A percentile compares a stretch with the other conserved stretches of the same genome.
Conservation (phyloP, 1,284 basidiomycete genomes). For the Boletellus dicymbophilus region DNA sequence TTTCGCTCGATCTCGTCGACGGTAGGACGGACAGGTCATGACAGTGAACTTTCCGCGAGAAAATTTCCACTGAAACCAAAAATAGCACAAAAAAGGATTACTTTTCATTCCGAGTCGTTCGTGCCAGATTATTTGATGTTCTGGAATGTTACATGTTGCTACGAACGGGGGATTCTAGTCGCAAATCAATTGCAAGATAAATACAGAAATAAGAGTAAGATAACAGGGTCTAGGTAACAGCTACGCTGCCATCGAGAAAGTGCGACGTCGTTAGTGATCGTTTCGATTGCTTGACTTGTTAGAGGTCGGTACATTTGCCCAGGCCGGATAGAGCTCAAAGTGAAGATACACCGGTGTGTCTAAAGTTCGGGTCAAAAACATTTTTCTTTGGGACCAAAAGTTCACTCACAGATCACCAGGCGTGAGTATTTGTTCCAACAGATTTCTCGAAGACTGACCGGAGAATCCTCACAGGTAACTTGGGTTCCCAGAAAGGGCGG, state of each 20-base stretch:
- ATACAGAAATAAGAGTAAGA: too few species aligned
- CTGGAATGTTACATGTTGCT: too few species aligned
- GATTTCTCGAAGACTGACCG: background rate
- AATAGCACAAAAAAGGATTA: too few species aligned
- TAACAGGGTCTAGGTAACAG: too few species aligned
- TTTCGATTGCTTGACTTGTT: background rate
- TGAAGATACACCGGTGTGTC: slow-evolving; percentile 45
- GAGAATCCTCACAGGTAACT: background rate
- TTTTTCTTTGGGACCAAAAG: background rate
- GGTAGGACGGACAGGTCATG: too few species aligned
- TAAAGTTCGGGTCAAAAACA: slow-evolving; percentile 21
- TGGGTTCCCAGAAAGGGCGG: background rate
- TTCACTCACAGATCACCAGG: slow-evolving; percentile 37
- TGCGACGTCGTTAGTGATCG: background rate
- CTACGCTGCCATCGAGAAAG: too few species aligned
- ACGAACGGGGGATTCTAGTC: slow-evolving; percentile 8
- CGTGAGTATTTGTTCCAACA: slow-evolving; percentile 34
- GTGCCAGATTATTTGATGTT: background rate
- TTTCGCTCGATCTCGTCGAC: too few species aligned
- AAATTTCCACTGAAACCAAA: too few species aligned
- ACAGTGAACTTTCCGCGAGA: too few species aligned
- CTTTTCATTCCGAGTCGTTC: slow-evolving; percentile 8
- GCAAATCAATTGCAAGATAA: slow-evolving; percentile 21
- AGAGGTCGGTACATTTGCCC: background rate
- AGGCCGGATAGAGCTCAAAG: slow-evolving; percentile 46